These are phyloP conservation scores for Mesembryanthemum crystallinum DNA, from an alignment of 148 eudicot species.

Conservation along the genomic window DNA sequence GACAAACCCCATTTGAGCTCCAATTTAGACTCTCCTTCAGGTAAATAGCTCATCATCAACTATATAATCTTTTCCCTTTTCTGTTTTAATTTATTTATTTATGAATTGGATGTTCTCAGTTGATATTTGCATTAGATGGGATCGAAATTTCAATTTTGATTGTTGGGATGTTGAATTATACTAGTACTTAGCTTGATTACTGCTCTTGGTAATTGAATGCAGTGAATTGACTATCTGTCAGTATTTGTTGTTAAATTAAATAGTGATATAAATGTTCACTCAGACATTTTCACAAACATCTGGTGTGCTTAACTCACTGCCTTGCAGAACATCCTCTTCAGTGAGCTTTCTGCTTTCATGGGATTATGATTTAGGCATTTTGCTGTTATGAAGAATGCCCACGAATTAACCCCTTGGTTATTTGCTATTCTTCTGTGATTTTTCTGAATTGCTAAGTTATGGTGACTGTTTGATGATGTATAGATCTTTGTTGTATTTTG, in stretches of 20 bases:
- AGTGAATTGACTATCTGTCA: neutral
- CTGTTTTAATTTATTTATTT: too few species aligned
- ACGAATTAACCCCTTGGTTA: neutral
- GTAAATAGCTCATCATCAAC: too few species aligned
- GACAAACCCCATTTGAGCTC: too few species aligned
- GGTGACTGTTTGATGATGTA: neutral
- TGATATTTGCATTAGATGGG: neutral
- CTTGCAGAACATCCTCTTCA: neutral
- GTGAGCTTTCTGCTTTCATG: neutral
- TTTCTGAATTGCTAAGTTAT: neutral
- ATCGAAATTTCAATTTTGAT: neutral
- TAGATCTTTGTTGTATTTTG: neutral
- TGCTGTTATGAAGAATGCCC: neutral
- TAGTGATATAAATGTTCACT: neutral
- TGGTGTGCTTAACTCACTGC: neutral
- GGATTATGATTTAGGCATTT: neutral
- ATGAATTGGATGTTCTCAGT: neutral
- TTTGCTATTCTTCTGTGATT: too few species aligned
- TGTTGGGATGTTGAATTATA: neutral
- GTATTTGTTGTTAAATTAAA: too few species aligned
- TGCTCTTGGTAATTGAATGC: neutral
- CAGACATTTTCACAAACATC: slow-evolving; percentile 6
- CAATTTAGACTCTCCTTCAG: too few species aligned
- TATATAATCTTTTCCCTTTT: too few species aligned
- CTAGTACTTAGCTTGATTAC: neutral